Conservation (phyloP, 2,329 filamentous ascomycete species). For the Periconia digitata region DNA sequence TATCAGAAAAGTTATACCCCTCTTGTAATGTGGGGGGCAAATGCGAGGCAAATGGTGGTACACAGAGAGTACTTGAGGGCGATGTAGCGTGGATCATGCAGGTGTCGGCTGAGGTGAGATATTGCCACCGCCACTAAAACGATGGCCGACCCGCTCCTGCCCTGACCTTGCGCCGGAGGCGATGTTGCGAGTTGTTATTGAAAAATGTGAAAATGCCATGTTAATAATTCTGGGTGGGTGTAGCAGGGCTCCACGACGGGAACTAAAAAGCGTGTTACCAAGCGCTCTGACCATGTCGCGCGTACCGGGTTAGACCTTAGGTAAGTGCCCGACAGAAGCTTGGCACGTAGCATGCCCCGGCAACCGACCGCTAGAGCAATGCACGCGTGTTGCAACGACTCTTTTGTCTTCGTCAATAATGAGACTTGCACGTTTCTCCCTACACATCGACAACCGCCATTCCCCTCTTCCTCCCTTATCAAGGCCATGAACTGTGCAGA, state of each 20-base stretch:
- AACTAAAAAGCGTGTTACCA: neutral
- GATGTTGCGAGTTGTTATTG: neutral
- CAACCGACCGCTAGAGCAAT: constrained; percentile 7
- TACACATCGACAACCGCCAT: constrained; percentile 12
- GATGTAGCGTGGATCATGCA: too few species aligned
- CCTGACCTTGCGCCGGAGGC: too few species aligned
- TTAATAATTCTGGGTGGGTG: neutral
- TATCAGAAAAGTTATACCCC: too few species aligned
- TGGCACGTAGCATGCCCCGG: neutral
- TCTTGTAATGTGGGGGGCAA: too few species aligned
- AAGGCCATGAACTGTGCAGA: constrained; percentile 13
- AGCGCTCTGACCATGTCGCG: neutral
- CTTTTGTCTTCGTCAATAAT: constrained; percentile 1
- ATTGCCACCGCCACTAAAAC: too few species aligned
- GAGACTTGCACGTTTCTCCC: constrained; percentile 5
- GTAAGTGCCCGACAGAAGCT: neutral
- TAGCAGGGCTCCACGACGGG: neutral
- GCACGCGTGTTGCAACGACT: constrained; percentile 1
- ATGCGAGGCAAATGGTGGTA: too few species aligned
- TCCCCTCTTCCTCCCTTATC: constrained; percentile 8
- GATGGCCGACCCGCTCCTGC: too few species aligned
- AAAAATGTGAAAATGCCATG: neutral
- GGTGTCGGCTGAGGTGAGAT: too few species aligned
- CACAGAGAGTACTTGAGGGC: too few species aligned
- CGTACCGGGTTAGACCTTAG: neutral